Evolutionary conservation across 2,329 filamentous ascomycete genomes (phyloP), one percentile per base, ranked within the genome.

Genomic region (Aspergillus fructus): DNA sequence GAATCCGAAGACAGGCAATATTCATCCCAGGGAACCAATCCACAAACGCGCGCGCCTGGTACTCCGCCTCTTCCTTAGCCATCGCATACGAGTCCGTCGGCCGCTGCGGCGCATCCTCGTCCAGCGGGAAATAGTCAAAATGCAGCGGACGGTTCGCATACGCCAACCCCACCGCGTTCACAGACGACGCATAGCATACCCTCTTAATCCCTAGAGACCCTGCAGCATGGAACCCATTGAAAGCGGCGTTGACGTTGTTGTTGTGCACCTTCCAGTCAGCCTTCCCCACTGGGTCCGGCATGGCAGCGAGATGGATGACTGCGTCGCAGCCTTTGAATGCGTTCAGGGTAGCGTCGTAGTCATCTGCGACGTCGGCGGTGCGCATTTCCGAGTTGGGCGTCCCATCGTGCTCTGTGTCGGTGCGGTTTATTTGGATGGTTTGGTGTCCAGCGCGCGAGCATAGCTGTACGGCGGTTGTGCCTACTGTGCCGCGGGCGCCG

Each of bases 201-300:
- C 64, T 66, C 43, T 66, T 69, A 56, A 76, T 74, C 4, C 70
- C 72, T 2, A 72, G 60, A 27, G 71, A 68, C 11, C 62, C 73
- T 2, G 72, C 71, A 13, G 74, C 74, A 15, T 69, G 70, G 39
- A 76, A 72, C n/a, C 74, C 72, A 41, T 76, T 77, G 64, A 75
- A 75, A 1, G 73, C 72, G 0, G 66, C 62, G 54, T 68, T 68
- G 47, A 74, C 71, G 57, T 76, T 76, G 65, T 74, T 75, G 56
- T 64, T 66, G 61, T 75, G 73, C 0, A 75, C 71, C 24, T 63
- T 40, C 48, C 60, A 63, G 53, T 76, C 70, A 2, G 62, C 53
- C 27, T 70, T 74, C 40, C 65, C 67, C 2, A 74, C 62, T 3
- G 73, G 72, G 55, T 75, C 66, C 2, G 73, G 74, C 24, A 75